These are phyloP conservation scores for Coffea humblotiana DNA, from an alignment of 305 asterid species.

Conservation along the genomic window DNA sequence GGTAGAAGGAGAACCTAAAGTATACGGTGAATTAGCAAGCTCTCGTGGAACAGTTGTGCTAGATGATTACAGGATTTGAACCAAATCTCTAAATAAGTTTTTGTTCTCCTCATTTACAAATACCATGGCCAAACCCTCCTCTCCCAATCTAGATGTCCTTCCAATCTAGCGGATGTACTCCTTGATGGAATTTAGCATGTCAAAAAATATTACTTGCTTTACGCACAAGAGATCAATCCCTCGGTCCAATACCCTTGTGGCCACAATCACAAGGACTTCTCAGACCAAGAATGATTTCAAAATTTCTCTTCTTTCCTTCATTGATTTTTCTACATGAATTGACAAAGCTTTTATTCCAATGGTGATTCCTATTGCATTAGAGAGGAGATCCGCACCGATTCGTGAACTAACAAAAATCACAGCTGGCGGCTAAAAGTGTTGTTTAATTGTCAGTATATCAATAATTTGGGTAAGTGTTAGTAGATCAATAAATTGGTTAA, in stretches of 20 bases:
- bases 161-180: constrained; percentile 96
- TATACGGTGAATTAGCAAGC: constrained; percentile 57
- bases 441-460: constrained; percentile 39
- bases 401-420: constrained; percentile 88
- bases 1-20: constrained; percentile 30
- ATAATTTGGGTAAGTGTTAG: too few relatives aligned
- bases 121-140: constrained; percentile 67
- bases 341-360: constrained; percentile 73
- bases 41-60: constrained; percentile 80
- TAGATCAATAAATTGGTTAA: too few relatives aligned
- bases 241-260: constrained; percentile 85
- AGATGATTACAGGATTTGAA: constrained; percentile 55
- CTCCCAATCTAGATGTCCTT: constrained; percentile 89
- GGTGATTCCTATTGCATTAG: constrained; percentile 61
- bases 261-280: constrained; percentile 65
- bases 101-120: constrained; percentile 86
- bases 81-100: constrained; percentile 65
- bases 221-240: constrained; percentile 76
- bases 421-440: constrained; percentile 86
- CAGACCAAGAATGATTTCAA: constrained; percentile 75
- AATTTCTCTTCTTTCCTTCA: constrained; percentile 88
- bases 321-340: constrained; percentile 84
- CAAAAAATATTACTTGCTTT: constrained; percentile 87
- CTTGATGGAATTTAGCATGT: constrained; percentile 82
- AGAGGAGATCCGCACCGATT: constrained; percentile 84